Conservation (phyloP, 2,329 filamentous ascomycete species). For the Hypoxylon rubiginosum region DNA sequence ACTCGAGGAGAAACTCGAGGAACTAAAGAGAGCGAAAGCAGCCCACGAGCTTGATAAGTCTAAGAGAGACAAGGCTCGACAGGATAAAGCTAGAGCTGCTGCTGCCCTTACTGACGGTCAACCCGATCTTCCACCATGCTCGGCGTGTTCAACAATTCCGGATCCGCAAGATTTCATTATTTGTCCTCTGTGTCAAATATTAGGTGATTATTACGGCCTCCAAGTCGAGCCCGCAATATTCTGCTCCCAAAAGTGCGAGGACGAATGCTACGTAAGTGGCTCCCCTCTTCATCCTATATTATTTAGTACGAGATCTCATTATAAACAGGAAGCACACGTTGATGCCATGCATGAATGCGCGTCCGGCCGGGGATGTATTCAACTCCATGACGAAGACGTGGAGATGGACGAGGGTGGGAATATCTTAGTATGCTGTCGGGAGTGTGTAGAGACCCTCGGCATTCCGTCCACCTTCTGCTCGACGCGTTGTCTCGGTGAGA, state of each 20-base stretch:
- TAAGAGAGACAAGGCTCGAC: constrained; percentile 52
- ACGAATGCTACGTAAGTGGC: constrained; percentile 58
- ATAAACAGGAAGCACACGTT: constrained; percentile 56
- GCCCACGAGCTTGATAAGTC: constrained; percentile 54
- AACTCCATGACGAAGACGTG: constrained; percentile 56
- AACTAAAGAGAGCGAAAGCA: constrained; percentile 62
- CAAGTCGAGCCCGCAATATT: constrained; percentile 57
- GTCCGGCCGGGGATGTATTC: constrained; percentile 58
- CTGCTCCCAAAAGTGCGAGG: constrained; percentile 60
- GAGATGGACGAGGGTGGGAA: constrained; percentile 55
- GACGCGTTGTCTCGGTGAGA: constrained; percentile 56
- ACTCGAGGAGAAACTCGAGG: constrained; percentile 63
- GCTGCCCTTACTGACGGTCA: constrained; percentile 50
- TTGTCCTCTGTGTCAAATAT: constrained; percentile 62
- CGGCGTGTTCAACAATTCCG: constrained; percentile 55
- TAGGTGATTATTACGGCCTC: constrained; percentile 55
- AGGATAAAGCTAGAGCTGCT: constrained; percentile 59
- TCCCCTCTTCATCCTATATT: neutral
- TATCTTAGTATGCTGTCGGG: constrained; percentile 56
- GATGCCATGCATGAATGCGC: constrained; percentile 58
- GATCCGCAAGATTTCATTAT: constrained; percentile 56
- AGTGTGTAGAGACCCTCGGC: constrained; percentile 56
- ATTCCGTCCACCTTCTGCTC: constrained; percentile 60
- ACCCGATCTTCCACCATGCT: constrained; percentile 57
- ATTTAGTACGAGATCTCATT: constrained; percentile 43